A percentile compares a stretch with the other conserved stretches of the same genome.
These are phyloP conservation scores for Tricholoma sp. DNA, from an alignment of 768 basidiomycete genomes.

Conservation along the genomic window DNA sequence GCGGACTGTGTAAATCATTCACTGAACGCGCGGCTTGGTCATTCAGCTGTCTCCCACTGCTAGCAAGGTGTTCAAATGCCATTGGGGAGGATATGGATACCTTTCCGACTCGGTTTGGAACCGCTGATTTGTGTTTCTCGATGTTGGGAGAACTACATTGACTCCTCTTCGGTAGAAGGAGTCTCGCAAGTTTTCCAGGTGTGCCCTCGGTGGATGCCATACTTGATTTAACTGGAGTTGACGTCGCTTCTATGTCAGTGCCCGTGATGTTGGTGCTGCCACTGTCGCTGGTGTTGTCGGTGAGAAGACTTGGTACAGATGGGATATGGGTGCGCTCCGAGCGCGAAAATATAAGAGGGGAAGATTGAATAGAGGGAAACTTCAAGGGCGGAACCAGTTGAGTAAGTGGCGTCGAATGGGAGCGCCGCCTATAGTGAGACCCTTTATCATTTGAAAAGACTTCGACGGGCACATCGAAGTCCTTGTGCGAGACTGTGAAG, in stretches of 20 bases:
- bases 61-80: neutral
- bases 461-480: neutral
- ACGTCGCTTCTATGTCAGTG: neutral
- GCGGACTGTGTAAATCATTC: neutral
- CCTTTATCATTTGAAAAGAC: constrained; percentile 3
- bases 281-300: constrained; percentile 1
- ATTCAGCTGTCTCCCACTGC: neutral
- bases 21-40: constrained; percentile 1
- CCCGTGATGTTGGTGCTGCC: constrained; percentile 14
- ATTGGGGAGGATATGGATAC: constrained; percentile 3
- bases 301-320: constrained; percentile 4
- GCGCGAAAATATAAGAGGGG: neutral
- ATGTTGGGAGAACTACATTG: neutral
- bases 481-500: neutral
- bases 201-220: neutral
- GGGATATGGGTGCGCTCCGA: constrained; percentile 9
- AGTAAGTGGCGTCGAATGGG: constrained; percentile 13
- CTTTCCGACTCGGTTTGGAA: constrained; percentile 2
- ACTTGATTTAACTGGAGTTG: neutral
- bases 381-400: constrained; percentile 1
- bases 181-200: constrained; percentile 3
- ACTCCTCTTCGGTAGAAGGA: constrained; percentile 1
- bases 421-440: constrained; percentile 16
- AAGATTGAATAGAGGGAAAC: constrained; percentile 2
- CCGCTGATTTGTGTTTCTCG: neutral